These are phyloP conservation scores for Pseudonitzschia delicatissima DNA, from an alignment of 108 stramenopile species.

Conservation along the genomic window DNA sequence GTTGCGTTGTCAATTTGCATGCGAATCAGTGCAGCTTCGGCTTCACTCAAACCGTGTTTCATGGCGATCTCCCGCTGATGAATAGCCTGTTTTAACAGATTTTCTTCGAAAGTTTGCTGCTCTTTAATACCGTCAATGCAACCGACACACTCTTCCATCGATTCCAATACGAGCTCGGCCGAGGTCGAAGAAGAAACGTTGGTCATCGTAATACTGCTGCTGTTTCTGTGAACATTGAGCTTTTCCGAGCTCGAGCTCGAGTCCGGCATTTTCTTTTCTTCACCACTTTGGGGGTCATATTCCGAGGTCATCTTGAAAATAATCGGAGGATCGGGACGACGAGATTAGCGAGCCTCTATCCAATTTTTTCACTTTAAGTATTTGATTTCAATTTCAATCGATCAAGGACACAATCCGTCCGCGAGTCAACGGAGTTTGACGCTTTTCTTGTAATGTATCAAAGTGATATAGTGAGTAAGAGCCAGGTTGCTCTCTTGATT, in stretches of 20 bases:
- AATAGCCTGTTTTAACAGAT: neutral
- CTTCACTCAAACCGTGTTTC: slow-evolving; percentile 11
- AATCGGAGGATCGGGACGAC: too few species aligned
- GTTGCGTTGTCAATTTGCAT: slow-evolving; percentile 2
- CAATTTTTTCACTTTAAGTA: too few species aligned
- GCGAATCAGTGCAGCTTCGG: slow-evolving; percentile 20
- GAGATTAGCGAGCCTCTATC: too few species aligned
- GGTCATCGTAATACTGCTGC: neutral
- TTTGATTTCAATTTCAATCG: too few species aligned
- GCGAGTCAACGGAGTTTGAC: too few species aligned
- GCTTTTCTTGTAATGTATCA: too few species aligned
- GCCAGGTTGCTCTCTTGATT: too few species aligned
- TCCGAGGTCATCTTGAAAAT: too few species aligned
- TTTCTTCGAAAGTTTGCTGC: slow-evolving; percentile 22
- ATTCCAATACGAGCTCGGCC: slow-evolving; percentile 26
- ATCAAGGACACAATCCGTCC: too few species aligned
- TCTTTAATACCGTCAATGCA: slow-evolving; percentile 22
- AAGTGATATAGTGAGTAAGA: too few species aligned
- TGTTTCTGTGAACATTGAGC: neutral
- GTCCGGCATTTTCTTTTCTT: neutral
- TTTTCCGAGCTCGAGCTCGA: neutral
- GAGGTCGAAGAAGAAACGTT: neutral
- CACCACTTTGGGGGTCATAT: too few species aligned
- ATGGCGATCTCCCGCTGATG: neutral
- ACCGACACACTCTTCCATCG: slow-evolving; percentile 23